Evolutionary conservation across 345 rosid species (phyloP), one percentile per base, ranked within the genome.

Genomic region (Populus simonii): DNA sequence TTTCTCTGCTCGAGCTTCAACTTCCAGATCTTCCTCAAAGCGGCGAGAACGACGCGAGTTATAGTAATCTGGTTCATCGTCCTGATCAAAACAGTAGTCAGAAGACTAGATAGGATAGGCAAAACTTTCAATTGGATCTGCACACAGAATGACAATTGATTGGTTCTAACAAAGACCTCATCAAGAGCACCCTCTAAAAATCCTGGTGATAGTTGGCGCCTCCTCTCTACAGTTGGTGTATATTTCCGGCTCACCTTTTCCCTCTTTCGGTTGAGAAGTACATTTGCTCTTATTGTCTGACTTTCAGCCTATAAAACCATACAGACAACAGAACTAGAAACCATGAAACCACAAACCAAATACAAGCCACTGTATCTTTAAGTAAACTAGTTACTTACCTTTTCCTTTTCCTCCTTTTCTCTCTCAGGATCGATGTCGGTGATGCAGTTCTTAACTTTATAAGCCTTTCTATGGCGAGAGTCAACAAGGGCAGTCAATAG

Each of bases 391-490:
- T 41, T 10, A 10, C 38, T 80, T 84, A 96, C 99, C 99, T 82
- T 96, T 83, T 96, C 99, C 80, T 91, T 91, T 81, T 93, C 94
- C 84, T 96, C 99, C 85, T 93, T 96, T 83, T 92, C 99, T 86
- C 92, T 93, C 90, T 96, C 99, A 74, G 99, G 99, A 83, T 96
- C 99, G 80, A 96, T 92, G 88, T 93, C 99, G 39, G 99, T 96
- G 81, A 96, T 74, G 76, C 98, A 93, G 86, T 96, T 93, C 89
- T 96, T 96, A 72, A 96, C 99, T 84, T 93, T 96, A 79, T 84
- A 92, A 55, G 78, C 84, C 86, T 92, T 96, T 82, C 90, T 93
- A 71, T 96, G 97, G 77, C 92, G 92, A 61, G 96, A 91, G 76
- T 96, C 99, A 78, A 96, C 95, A 84, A 96, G 93, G 80, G 97